Percentiles rank a stretch among this genome's conserved stretches.
Evolutionary conservation across 169 alveolate genomes (phyloP).

Genomic region (Plasmodium malariae): DNA sequence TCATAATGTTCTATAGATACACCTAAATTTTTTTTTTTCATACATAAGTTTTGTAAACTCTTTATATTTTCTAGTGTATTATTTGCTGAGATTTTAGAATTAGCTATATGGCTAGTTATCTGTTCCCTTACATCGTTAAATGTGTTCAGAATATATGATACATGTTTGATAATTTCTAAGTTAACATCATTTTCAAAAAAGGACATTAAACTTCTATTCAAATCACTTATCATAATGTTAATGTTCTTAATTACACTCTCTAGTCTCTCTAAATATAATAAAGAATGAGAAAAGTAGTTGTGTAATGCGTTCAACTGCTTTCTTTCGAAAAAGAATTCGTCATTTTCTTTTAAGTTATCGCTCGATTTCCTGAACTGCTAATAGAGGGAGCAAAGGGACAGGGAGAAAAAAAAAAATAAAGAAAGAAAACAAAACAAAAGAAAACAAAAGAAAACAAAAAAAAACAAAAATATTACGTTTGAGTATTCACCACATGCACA

Average conservation of each 20-base stretch:
- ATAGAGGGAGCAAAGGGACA: neutral
- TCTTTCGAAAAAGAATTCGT: slow-evolving; percentile 52
- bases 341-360: slow-evolving; percentile 53
- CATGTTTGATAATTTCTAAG: slow-evolving; percentile 57
- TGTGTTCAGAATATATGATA: slow-evolving; percentile 55
- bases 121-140: slow-evolving; percentile 74
- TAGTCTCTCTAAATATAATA: slow-evolving; percentile 69
- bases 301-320: slow-evolving; percentile 57
- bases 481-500: too few species aligned
- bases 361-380: slow-evolving; percentile 60
- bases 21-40: slow-evolving; percentile 58
- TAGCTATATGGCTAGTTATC: slow-evolving; percentile 34
- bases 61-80: slow-evolving; percentile 57
- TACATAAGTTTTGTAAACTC: slow-evolving; percentile 42
- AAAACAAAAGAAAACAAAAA: neutral
- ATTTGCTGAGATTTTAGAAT: slow-evolving; percentile 38
- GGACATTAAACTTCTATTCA: slow-evolving; percentile 67
- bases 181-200: slow-evolving; percentile 73
- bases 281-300: slow-evolving; percentile 59
- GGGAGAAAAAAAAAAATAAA: neutral
- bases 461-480: neutral
- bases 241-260: slow-evolving; percentile 69
- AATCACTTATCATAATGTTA: slow-evolving; percentile 75
- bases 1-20: slow-evolving; percentile 74
- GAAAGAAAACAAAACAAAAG: neutral